Evolutionary conservation across 345 rosid genomes (phyloP).

Genomic region (Populus pruinosa): DNA sequence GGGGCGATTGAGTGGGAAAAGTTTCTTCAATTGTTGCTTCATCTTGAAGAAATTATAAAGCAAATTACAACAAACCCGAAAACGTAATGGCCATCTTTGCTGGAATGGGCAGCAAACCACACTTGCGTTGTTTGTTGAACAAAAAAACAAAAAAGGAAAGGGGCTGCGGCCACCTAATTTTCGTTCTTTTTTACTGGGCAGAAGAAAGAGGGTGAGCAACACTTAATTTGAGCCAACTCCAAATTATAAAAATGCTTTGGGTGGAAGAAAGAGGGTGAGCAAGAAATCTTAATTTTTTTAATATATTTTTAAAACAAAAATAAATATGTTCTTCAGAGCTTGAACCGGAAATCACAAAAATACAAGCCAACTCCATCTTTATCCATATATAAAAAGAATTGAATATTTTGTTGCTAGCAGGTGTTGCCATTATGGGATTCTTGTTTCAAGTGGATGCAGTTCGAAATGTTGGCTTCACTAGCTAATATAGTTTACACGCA

Average conservation of each 20-base stretch:
- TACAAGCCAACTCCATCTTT: no score
- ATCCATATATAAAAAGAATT: no score
- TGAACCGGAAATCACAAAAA: not conserved
- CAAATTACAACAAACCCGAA: not conserved
- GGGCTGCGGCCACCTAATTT: not conserved
- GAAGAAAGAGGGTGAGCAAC: no score
- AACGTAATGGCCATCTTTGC: not conserved
- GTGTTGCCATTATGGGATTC: not conserved
- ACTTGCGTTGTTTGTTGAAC: no score
- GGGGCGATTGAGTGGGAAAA: not conserved
- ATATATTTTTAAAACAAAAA: no score
- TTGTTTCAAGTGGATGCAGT: not conserved
- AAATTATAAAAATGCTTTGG: no score
- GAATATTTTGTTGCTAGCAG: not conserved
- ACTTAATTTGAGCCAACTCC: no score
- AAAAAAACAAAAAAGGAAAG: no score
- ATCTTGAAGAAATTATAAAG: not conserved
- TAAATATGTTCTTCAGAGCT: not conserved
- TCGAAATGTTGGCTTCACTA: not conserved
- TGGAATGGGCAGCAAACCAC: not conserved
- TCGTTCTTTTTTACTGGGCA: no score
- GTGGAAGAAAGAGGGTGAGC: no score
- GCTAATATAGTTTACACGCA: not conserved
- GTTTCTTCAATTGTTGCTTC: not conserved
- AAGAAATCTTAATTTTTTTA: no score